Base-by-base conservation (phyloP, 805 yeast species). In the Torulaspora microellipsoides region DNA sequence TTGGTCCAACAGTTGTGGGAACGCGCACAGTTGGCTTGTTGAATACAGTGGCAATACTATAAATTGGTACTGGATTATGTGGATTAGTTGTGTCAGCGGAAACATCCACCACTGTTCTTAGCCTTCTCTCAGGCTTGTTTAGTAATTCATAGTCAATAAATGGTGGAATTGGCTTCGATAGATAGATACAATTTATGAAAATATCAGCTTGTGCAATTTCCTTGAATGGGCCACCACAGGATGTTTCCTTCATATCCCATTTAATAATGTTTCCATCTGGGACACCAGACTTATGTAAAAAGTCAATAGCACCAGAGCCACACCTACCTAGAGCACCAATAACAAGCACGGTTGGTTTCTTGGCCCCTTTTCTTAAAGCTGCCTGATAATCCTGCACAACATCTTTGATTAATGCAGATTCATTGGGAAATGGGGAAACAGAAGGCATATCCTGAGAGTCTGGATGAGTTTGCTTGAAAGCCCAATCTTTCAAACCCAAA, bases 291-390 rank as follows among this genome's bases (percentile, higher is more conserved):
- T 84, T 84, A 49, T 73, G 76, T 68, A 87, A 78, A 44, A 90
- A 73, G 53, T 85, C 95, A 56, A 88, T 73, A 28, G 99, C 98
- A 64, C 99, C 99, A 10, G 95, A 81, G 43, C 99, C 99, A 71
- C 98, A 93, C 74, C 99, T 85, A 52, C 99, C 99, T 47, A 90
- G 76, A 23, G 99, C 99, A 63, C 99, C 99, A 63, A 93, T 93
- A 45, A 93, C 83, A 53, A 93, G 73, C 28, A 84, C 87, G 29
- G 74, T 83, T 53, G 98, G 99, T 57, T 71, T 73, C 56, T 70
- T 75, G 27, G 82, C 84, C 40, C 81, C 80, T 43, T 70, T 79
- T 54, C 76, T 74, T 27, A 71, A 72, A 17, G 91, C 95, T 20
- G 63, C 67, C 15, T 69, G 70, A 52, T 83, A 72, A 46, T 76